These are phyloP conservation scores for Aspergillus sp. DNA, from an alignment of 2,329 filamentous ascomycete species.

Conservation along the genomic window DNA sequence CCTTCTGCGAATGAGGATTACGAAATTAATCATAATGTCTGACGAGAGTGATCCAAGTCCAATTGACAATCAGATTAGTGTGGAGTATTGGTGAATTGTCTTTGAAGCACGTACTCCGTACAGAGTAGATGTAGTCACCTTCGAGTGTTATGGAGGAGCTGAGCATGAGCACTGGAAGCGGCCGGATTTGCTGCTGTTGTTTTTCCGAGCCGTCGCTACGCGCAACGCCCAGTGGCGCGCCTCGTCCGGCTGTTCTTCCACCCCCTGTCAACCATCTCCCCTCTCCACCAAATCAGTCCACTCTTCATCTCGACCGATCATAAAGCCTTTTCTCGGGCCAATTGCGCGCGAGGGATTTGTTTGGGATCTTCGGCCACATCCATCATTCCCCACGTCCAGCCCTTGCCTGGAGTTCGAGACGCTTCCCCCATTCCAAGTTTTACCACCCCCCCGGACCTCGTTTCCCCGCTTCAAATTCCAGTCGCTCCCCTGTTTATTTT, in stretches of 20 bases:
- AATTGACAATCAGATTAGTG: background rate
- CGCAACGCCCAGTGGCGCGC: background rate
- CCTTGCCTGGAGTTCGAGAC: background rate
- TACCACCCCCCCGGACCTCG: background rate
- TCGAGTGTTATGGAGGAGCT: too few species aligned
- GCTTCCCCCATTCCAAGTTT: background rate
- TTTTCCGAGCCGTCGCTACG: slow-evolving; percentile 1
- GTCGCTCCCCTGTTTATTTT: background rate
- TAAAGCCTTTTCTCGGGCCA: slow-evolving; percentile 1
- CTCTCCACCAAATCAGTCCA: slow-evolving; percentile 4
- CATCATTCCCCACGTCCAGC: slow-evolving; percentile 1
- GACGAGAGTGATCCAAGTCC: background rate
- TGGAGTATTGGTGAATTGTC: background rate
- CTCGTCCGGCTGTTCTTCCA: background rate
- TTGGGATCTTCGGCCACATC: background rate
- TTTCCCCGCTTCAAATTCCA: slow-evolving; percentile 7
- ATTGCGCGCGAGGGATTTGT: background rate
- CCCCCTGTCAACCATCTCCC: background rate
- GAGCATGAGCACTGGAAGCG: background rate
- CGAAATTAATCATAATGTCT: background rate
- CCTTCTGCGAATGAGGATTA: background rate
- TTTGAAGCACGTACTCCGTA: background rate
- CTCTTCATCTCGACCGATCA: background rate
- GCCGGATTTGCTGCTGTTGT: background rate
- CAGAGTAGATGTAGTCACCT: background rate